phyloP scores from a whole-genome alignment of 2,329 filamentous ascomycete genomes.

The Diaporthe citriasiana region DNA sequence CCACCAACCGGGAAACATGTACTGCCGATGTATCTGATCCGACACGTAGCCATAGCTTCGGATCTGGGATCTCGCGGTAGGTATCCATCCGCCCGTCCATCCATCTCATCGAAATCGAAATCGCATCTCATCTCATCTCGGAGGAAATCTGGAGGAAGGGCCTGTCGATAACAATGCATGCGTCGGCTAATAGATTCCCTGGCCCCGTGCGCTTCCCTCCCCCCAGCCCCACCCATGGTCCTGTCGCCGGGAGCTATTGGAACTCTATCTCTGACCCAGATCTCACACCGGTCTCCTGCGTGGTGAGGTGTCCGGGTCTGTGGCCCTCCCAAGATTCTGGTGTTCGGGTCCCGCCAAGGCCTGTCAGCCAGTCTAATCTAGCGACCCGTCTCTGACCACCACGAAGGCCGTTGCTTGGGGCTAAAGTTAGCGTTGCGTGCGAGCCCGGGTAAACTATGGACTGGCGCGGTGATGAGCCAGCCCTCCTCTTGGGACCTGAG shows the following conservation, averaged over 20 bases:
- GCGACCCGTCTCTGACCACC: constrained; percentile 21
- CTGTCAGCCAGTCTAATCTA: constrained; percentile 31
- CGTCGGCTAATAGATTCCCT: constrained; percentile 4
- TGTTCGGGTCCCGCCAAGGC: constrained; percentile 12
- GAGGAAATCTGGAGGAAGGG: constrained; percentile 20
- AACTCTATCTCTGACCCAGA: constrained; percentile 30
- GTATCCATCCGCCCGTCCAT: constrained; percentile 19
- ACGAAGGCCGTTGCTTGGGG: constrained; percentile 7
- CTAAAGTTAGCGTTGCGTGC: constrained; percentile 11
- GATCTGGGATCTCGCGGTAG: constrained; percentile 30
- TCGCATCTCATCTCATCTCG: constrained; percentile 39
- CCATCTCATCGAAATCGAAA: constrained; percentile 37
- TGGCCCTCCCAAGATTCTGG: constrained; percentile 13
- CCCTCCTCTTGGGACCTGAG: constrained; percentile 20
- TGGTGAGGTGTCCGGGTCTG: constrained; percentile 14
- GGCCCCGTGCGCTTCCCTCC: neutral
- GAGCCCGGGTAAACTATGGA: constrained; percentile 28
- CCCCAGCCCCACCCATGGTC: neutral
- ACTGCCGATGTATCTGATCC: constrained; percentile 17
- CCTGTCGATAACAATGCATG: constrained; percentile 26
- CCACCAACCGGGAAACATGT: constrained; percentile 5
- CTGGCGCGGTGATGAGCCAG: neutral
- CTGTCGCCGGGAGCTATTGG: constrained; percentile 17
- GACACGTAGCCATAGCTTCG: constrained; percentile 12
- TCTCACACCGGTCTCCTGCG: constrained; percentile 28